A percentile compares a stretch with the other conserved stretches of the same genome.
These are phyloP conservation scores for Avena atlantica DNA, from an alignment of 176 grass and related monocot species.

Conservation along the genomic window DNA sequence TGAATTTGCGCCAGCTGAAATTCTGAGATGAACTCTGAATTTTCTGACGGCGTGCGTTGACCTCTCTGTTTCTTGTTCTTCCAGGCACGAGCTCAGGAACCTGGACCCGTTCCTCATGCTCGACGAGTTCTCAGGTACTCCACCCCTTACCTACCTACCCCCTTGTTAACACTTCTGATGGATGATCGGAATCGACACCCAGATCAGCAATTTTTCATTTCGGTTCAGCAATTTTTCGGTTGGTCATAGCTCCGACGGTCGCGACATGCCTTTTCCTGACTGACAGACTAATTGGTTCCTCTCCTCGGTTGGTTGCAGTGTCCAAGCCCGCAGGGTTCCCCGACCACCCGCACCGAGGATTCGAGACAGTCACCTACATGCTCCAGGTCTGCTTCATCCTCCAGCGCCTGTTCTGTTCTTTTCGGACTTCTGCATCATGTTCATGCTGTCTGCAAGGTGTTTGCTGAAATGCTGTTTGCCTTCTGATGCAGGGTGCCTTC, in stretches of 20 bases:
- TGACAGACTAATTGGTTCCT: not conserved
- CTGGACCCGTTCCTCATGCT: slow-evolving; percentile 86
- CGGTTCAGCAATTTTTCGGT: not conserved
- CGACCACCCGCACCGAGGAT: slow-evolving; percentile 84
- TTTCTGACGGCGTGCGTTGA: not conserved
- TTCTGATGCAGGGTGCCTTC: slow-evolving; percentile 63
- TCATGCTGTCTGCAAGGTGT: slow-evolving; percentile 24
- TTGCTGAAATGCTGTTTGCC: slow-evolving; percentile 24
- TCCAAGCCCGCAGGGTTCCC: slow-evolving; percentile 77
- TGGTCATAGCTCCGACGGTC: not conserved
- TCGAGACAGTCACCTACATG: slow-evolving; percentile 96
- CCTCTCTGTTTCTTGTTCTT: not conserved
- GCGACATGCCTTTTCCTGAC: not conserved
- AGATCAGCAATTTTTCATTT: not conserved
- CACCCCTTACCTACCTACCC: not conserved
- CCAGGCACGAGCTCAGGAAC: slow-evolving; percentile 66
- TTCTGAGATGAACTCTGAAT: not conserved
- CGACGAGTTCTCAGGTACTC: slow-evolving; percentile 72
- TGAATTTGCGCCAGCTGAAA: not conserved
- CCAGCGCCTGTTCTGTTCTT: not conserved
- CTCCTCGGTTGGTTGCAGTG: slow-evolving; percentile 36
- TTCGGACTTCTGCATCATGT: no score
- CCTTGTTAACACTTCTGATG: not conserved
- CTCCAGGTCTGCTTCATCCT: slow-evolving; percentile 1
- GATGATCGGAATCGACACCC: not conserved